phyloP scores from a whole-genome alignment of 1,139 yeast genomes.

The Debaryomyces psychrophilus region DNA sequence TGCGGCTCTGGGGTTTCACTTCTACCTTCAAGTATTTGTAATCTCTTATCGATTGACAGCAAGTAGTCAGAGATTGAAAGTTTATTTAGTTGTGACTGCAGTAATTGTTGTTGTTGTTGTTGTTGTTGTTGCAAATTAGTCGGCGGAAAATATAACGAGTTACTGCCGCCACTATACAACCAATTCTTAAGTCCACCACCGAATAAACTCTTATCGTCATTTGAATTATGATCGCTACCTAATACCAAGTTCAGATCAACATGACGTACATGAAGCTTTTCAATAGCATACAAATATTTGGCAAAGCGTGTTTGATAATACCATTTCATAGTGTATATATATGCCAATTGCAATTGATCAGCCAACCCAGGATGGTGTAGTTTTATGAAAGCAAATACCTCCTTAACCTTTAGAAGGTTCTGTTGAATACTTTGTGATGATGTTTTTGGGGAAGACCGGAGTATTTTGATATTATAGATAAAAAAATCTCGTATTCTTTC shows the following conservation, averaged over 20 bases:
- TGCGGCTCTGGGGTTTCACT: constrained; percentile 42
- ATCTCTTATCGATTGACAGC: constrained; percentile 58
- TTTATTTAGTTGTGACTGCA: constrained; percentile 14
- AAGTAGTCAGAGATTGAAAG: constrained; percentile 50
- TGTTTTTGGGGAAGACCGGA: constrained; percentile 49
- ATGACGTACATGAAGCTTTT: constrained; percentile 56
- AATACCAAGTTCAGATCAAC: constrained; percentile 57
- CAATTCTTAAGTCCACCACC: constrained; percentile 33
- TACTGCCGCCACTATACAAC: constrained; percentile 19
- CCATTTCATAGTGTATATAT: constrained; percentile 89
- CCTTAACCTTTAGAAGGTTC: constrained; percentile 61
- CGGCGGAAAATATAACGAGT: constrained; percentile 9
- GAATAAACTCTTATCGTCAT: constrained; percentile 30
- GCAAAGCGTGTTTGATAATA: constrained; percentile 81
- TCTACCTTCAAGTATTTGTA: constrained; percentile 43
- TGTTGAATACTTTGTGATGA: constrained; percentile 79
- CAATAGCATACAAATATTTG: constrained; percentile 75
- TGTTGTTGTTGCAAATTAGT: constrained; percentile 6
- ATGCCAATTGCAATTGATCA: constrained; percentile 75
- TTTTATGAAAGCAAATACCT: constrained; percentile 59
- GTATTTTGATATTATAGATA: constrained; percentile 61
- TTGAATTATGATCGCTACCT: constrained; percentile 39
- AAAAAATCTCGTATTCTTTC: constrained; percentile 78
- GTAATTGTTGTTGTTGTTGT: neutral
- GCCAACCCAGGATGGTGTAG: constrained; percentile 66